These are phyloP conservation scores for Teratosphaeria zuluensis DNA, from an alignment of 2,329 filamentous ascomycete genomes.

Conservation along the genomic window DNA sequence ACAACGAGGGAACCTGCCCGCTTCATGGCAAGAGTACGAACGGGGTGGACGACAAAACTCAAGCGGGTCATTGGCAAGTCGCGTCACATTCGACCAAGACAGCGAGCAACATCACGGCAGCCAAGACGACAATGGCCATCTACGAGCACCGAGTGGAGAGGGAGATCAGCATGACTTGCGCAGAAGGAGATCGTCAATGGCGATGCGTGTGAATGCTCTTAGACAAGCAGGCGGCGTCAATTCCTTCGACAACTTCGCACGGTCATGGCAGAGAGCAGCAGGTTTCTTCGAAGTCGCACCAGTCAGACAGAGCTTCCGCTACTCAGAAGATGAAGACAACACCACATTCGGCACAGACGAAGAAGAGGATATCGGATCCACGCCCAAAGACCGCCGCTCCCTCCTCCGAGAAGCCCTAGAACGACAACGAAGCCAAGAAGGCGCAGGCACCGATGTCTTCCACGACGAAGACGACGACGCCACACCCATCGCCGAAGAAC, in stretches of 20 bases:
- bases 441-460: slow-evolving; percentile 22
- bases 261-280: slow-evolving; percentile 84
- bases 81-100: slow-evolving; percentile 21
- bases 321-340: slow-evolving; percentile 35
- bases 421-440: slow-evolving; percentile 16
- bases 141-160: slow-evolving; percentile 6
- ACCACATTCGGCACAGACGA: slow-evolving; percentile 35
- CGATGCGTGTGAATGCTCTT: slow-evolving; percentile 40
- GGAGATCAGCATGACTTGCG: slow-evolving; percentile 23
- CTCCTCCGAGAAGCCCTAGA: slow-evolving; percentile 33
- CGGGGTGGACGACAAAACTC: slow-evolving; percentile 32
- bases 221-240: slow-evolving; percentile 81
- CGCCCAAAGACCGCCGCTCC: slow-evolving; percentile 31
- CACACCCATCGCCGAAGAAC: slow-evolving; percentile 3
- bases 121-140: slow-evolving; percentile 7
- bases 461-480: slow-evolving; percentile 17
- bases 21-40: slow-evolving; percentile 39
- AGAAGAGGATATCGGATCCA: slow-evolving; percentile 11
- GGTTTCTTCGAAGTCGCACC: slow-evolving; percentile 82
- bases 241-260: slow-evolving; percentile 85
- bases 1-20: slow-evolving; percentile 26
- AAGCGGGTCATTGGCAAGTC: slow-evolving; percentile 25
- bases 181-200: slow-evolving; percentile 37
- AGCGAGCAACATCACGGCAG: slow-evolving; percentile 14
- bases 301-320: slow-evolving; percentile 62